Evolutionary conservation across 169 alveolate genomes (phyloP), one percentile per base, ranked within the genome.

Genomic region (Perkinsus olseni): DNA sequence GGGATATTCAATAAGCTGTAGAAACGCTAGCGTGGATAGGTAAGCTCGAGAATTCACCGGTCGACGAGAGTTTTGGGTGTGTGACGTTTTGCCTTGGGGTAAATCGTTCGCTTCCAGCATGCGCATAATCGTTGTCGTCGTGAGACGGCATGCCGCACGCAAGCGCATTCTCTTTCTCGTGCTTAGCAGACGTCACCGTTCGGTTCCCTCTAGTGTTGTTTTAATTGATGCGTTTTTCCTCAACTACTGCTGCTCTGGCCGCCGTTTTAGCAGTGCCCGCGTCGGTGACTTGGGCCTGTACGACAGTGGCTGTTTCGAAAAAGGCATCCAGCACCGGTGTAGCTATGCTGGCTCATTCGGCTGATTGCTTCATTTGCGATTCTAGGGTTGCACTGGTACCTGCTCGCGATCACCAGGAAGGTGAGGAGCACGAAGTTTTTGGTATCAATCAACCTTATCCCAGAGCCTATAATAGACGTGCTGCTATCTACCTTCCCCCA

Each of bases 231-330:
- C 82, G 82, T 62, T 62, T 62, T 62, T 24, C 82, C 82, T 62
- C 82, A 3, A 13, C 82, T 62, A 62, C 82, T 62, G 82, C 82
- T 62, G 31, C 82, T 62, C 34, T 62, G 34, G 82, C 31, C 82
- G 82, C 34, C 31, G 82, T 28, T 24, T 62, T 62, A 28, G 28
- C 82, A 62, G 82, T 62, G 82, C 82, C 82, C 82, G 82, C 34
- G 82, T 62, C 82, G 82, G 82, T 91, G 51, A 39, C 92, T 24
- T 34, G 50, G 50, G 92, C 92, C 36, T 91, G 92, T 38, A 91
- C 92, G 36, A 38, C 92, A 31, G 74, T 91, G 0, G 92, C 74
- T 3, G 34, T 91, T 1, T 38, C 74, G 36, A 38, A 34, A 21
- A 62, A 39, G 20, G 92, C 92, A 40, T 38, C 92, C 1, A 40